These are phyloP conservation scores for Myriosclerotinia duriaeana DNA, from an alignment of 2,329 filamentous ascomycete species.

Conservation along the genomic window DNA sequence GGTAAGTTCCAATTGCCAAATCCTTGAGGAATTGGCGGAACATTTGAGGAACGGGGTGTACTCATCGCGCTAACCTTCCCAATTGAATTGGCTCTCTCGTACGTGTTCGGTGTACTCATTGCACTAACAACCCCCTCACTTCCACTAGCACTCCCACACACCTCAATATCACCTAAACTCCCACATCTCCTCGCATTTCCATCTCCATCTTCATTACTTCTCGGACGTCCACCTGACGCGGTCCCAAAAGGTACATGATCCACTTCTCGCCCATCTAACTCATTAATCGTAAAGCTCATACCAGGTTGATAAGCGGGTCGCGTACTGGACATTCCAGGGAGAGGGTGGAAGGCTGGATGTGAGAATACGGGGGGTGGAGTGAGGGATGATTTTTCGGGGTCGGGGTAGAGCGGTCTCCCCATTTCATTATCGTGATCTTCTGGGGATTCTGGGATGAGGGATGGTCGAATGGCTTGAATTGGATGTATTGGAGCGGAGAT, in stretches of 20 bases:
- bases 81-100: neutral
- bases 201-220: no score
- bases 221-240: neutral
- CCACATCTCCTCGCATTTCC: neutral
- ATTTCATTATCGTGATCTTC: constrained; percentile 4
- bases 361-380: constrained; percentile 10
- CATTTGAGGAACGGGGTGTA: neutral
- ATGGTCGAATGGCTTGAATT: neutral
- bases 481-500: neutral
- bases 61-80: neutral
- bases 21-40: neutral
- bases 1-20: neutral
- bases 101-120: neutral
- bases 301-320: neutral
- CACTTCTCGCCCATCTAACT: constrained; percentile 2
- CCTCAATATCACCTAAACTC: no score
- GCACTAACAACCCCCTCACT: constrained; percentile 11
- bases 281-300: constrained; percentile 5
- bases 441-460: neutral
- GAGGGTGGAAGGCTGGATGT: constrained; percentile 15
- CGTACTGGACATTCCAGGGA: neutral
- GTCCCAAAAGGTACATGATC: neutral
- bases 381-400: constrained; percentile 18
- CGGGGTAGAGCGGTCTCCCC: neutral
- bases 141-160: neutral